Conservation (phyloP, 2,329 filamentous ascomycete species). For the Pestalotiopsis fici region DNA sequence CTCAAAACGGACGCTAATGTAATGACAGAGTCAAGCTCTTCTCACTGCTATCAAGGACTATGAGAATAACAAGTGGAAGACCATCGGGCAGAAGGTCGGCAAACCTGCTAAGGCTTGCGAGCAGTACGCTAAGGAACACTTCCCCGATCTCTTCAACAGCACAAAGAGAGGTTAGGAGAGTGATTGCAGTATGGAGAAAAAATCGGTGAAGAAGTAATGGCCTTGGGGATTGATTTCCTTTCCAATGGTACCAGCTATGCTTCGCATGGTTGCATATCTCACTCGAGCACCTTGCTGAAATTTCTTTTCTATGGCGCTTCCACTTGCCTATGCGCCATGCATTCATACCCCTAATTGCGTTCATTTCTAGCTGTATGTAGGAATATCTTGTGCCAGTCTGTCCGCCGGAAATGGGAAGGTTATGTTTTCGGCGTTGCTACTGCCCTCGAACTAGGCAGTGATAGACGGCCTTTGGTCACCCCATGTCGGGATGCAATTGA, state of each 20-base stretch:
- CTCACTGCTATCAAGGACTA: slow-evolving; percentile 97
- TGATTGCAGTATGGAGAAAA: background rate
- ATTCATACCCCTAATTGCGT: slow-evolving; percentile 10
- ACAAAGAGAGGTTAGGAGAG: background rate
- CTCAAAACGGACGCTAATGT: slow-evolving; percentile 16
- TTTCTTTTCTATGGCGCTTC: background rate
- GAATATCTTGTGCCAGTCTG: background rate
- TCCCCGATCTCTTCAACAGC: slow-evolving; percentile 50
- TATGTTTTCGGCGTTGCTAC: background rate
- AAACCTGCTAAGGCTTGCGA: slow-evolving; percentile 96
- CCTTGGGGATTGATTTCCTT: background rate
- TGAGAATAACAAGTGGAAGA: slow-evolving; percentile 98
- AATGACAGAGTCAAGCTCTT: slow-evolving; percentile 69
- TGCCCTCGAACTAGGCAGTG: no score
- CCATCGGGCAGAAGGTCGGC: slow-evolving; percentile 92
- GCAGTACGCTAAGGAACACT: slow-evolving; percentile 96
- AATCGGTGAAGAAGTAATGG: background rate
- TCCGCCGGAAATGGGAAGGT: background rate
- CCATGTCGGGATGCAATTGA: background rate
- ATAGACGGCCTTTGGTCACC: no score
- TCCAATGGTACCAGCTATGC: background rate
- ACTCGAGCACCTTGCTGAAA: background rate
- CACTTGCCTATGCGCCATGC: background rate
- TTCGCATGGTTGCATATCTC: background rate
- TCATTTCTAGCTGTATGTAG: slow-evolving; percentile 1